Evolutionary conservation across 805 yeast genomes (phyloP).

Genomic region (Jamesozyma hellenica): DNA sequence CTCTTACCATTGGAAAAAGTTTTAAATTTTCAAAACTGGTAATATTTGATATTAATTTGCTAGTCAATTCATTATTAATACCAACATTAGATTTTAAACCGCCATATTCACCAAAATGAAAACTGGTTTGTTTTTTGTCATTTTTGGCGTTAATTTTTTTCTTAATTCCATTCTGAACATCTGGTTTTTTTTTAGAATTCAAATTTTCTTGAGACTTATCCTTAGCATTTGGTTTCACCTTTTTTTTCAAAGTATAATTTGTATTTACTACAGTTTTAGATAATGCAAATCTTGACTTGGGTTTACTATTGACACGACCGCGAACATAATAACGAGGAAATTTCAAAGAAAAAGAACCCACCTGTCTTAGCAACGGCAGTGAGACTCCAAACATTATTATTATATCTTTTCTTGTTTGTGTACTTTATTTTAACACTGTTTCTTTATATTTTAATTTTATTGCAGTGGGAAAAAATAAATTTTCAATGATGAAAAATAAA

Average conservation of each 20-base stretch:
- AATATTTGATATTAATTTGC: conserved; percentile 41
- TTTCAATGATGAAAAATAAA: no score
- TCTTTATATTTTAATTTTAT: no score
- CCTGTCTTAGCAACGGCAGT: no score
- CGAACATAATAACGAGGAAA: neutral
- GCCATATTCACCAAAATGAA: conserved; percentile 40
- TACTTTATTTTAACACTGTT: no score
- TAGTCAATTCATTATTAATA: conserved; percentile 23
- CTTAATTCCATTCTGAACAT: no score
- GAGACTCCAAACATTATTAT: no score
- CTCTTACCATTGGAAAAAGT: conserved; percentile 57
- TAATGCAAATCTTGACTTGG: neutral
- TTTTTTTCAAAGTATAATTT: neutral
- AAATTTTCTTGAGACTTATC: neutral
- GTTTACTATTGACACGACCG: neutral
- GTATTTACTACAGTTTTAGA: neutral
- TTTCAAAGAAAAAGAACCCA: no score
- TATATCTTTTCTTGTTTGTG: no score
- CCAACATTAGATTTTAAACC: conserved; percentile 36
- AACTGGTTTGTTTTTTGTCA: conserved; percentile 2
- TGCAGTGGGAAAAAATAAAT: no score
- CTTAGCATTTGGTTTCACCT: neutral
- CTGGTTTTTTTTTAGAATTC: no score
- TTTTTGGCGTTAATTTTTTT: neutral
- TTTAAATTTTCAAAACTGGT: conserved; percentile 56